Evolutionary conservation across 768 basidiomycete genomes (phyloP).

Genomic region (Suillus spraguei): DNA sequence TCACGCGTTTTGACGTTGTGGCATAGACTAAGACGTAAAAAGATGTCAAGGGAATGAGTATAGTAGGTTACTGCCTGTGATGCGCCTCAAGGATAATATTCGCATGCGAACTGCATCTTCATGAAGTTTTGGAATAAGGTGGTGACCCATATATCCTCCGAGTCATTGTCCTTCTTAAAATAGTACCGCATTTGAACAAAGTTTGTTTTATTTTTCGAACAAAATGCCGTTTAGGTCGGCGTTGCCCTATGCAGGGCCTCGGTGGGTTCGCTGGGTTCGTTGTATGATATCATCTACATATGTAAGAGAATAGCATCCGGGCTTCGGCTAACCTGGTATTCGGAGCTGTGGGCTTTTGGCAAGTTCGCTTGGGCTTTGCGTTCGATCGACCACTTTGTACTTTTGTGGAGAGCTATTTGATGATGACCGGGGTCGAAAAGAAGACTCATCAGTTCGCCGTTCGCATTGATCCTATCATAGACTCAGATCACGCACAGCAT

Average conservation of each 20-base stretch:
- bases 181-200: neutral
- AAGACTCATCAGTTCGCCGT: neutral
- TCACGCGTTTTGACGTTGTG: conserved; percentile 23
- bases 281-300: neutral
- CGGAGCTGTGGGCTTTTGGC: neutral
- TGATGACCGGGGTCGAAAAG: neutral
- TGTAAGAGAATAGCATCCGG: neutral
- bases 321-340: neutral
- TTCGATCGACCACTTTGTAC: neutral
- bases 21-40: conserved; percentile 13
- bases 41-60: neutral
- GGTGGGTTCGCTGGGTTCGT: neutral
- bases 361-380: neutral
- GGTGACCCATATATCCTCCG: neutral
- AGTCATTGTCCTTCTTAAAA: neutral
- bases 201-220: neutral
- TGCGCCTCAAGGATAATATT: neutral
- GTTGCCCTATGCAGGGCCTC: neutral
- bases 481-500: neutral
- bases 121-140: neutral
- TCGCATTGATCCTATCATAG: neutral
- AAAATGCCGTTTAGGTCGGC: neutral
- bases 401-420: too few relatives aligned
- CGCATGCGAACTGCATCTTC: conserved; percentile 6
- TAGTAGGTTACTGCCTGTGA: neutral